A percentile compares a stretch with the other conserved stretches of the same genome.
These are phyloP conservation scores for Selenicereus undatus DNA, from an alignment of 148 eudicot genomes.

Conservation along the genomic window DNA sequence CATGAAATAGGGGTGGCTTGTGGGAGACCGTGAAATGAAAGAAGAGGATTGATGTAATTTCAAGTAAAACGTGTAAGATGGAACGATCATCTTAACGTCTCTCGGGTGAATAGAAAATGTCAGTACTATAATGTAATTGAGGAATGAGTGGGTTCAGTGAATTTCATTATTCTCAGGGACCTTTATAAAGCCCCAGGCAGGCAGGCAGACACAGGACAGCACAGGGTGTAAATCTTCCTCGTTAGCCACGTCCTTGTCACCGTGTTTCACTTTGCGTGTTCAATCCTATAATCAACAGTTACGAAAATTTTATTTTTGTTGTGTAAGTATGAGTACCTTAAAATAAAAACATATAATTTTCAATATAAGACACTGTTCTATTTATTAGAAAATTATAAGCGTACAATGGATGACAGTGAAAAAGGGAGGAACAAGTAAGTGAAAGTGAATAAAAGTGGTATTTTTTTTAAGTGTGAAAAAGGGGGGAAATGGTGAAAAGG, in stretches of 20 bases:
- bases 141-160: conserved; percentile 9
- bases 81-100: not conserved
- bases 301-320: too few relatives aligned
- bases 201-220: not conserved
- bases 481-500: too few relatives aligned
- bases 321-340: too few relatives aligned
- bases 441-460: too few relatives aligned
- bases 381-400: too few relatives aligned
- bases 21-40: not conserved
- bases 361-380: too few relatives aligned
- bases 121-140: too few relatives aligned
- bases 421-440: too few relatives aligned
- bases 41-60: not conserved
- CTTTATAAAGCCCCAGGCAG: conserved; percentile 5
- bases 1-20: not conserved
- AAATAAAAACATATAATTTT: too few relatives aligned
- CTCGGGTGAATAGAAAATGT: not conserved
- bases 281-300: not conserved
- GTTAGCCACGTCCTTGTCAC: conserved; percentile 17
- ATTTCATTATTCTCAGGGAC: conserved; percentile 10
- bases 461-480: too few relatives aligned
- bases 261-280: conserved; percentile 13
- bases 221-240: conserved; percentile 19
- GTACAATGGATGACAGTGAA: too few relatives aligned
- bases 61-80: not conserved